Evolutionary conservation across 2,329 filamentous ascomycete species (phyloP).

Genomic region (Aspergillus japonicus): DNA sequence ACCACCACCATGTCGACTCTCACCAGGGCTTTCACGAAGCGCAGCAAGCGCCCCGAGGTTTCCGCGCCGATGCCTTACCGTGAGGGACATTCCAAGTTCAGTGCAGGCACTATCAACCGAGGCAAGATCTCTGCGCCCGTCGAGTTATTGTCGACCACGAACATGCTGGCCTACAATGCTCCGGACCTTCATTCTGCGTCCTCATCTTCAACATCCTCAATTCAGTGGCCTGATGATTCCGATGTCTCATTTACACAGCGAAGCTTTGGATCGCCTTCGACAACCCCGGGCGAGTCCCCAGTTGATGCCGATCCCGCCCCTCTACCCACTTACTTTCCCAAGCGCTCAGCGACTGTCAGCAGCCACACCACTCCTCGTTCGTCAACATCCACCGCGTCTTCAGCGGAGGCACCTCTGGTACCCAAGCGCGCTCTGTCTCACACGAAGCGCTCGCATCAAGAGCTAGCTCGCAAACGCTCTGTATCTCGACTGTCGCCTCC

Average conservation of each 20-base stretch:
- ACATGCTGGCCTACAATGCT: constrained; percentile 92
- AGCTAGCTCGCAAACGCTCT: constrained; percentile 68
- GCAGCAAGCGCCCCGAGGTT: constrained; percentile 47
- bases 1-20: constrained; percentile 37
- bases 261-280: constrained; percentile 51
- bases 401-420: constrained; percentile 62
- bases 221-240: constrained; percentile 69
- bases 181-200: constrained; percentile 66
- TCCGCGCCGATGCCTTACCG: constrained; percentile 45
- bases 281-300: constrained; percentile 49
- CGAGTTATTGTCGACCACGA: constrained; percentile 88
- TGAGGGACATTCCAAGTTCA: constrained; percentile 46
- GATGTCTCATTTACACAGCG: constrained; percentile 52
- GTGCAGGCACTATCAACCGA: constrained; percentile 47
- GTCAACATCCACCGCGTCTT: constrained; percentile 45
- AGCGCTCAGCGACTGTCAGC: constrained; percentile 66
- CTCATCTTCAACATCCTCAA: constrained; percentile 52
- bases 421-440: constrained; percentile 80
- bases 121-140: constrained; percentile 77
- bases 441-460: constrained; percentile 82
- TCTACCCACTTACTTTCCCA: constrained; percentile 61
- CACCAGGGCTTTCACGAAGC: constrained; percentile 50
- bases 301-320: constrained; percentile 56
- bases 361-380: constrained; percentile 48
- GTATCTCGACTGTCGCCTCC: constrained; percentile 52